A percentile compares a stretch with the other conserved stretches of the same genome.
Evolutionary conservation across 2,329 filamentous ascomycete species (phyloP).

Genomic region (Neobulgaria alba): DNA sequence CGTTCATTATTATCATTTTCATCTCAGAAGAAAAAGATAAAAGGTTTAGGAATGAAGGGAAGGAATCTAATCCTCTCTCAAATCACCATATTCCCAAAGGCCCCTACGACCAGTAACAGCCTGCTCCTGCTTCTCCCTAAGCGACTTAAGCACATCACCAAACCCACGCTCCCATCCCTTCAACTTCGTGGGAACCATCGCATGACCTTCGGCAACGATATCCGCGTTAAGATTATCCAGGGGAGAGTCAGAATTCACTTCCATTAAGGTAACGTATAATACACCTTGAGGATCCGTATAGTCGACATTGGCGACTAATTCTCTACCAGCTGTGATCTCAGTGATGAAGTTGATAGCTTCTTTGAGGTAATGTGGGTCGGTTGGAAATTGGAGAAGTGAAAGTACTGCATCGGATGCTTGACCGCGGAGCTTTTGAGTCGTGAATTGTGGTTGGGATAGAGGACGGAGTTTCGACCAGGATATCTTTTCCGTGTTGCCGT

Average conservation of each 20-base stretch:
- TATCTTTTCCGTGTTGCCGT: constrained; percentile 85
- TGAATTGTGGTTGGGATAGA: constrained; percentile 73
- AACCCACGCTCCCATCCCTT: constrained; percentile 83
- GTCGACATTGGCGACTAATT: constrained; percentile 87
- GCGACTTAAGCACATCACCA: constrained; percentile 58
- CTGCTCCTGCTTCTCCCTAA: constrained; percentile 65
- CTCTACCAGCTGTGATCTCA: constrained; percentile 64
- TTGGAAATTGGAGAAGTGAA: constrained; percentile 82
- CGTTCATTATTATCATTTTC: no score
- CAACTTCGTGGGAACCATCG: constrained; percentile 86
- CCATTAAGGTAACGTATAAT: constrained; percentile 81
- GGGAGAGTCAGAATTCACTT: constrained; percentile 56
- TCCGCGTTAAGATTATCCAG: constrained; percentile 84
- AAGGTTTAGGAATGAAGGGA: no score
- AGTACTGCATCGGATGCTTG: constrained; percentile 84
- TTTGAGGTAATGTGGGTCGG: constrained; percentile 64
- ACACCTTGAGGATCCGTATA: constrained; percentile 74
- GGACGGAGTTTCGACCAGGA: constrained; percentile 77
- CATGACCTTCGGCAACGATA: constrained; percentile 72
- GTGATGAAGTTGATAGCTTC: constrained; percentile 72
- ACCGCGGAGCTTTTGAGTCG: constrained; percentile 68
- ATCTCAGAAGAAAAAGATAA: no score
- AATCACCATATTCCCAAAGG: constrained; percentile 98
- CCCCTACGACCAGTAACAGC: constrained; percentile 75
- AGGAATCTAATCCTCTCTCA: constrained; percentile 75